These are phyloP conservation scores for Pythium rishiriense DNA, from an alignment of 352 stramenopile species.

Conservation along the genomic window DNA sequence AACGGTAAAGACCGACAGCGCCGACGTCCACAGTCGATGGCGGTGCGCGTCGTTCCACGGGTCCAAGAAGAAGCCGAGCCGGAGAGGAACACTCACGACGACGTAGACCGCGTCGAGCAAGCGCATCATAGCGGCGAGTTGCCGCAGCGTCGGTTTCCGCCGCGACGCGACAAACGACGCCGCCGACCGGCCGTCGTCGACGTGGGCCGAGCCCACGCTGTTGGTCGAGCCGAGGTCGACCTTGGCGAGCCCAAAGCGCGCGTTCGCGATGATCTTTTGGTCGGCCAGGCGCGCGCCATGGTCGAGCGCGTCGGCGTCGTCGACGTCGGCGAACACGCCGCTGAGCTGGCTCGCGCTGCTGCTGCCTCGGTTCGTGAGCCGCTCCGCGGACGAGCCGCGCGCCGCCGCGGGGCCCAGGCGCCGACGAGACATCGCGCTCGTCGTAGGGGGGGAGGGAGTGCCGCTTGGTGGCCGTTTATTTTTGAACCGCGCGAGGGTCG, in stretches of 20 bases:
- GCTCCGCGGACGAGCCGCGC: too few species aligned
- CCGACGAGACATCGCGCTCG: too few species aligned
- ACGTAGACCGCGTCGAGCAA: slow-evolving; percentile 38
- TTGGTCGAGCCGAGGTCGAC: slow-evolving; percentile 13
- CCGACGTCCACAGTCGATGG: slow-evolving; percentile 21
- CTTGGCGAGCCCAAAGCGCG: slow-evolving; percentile 22
- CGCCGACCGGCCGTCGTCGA: neutral
- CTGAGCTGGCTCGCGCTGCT: slow-evolving; percentile 17
- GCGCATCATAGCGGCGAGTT: slow-evolving; percentile 3
- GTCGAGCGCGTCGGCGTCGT: slow-evolving; percentile 18
- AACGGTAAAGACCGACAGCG: slow-evolving; percentile 30
- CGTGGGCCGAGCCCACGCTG: neutral
- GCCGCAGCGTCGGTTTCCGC: neutral
- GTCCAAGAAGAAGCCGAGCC: slow-evolving; percentile 47
- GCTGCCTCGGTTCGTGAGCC: neutral
- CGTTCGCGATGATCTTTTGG: slow-evolving; percentile 27
- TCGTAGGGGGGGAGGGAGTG: too few species aligned
- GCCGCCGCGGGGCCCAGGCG: too few species aligned
- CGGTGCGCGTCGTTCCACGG: slow-evolving; percentile 26
- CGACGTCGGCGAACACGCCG: slow-evolving; percentile 20
- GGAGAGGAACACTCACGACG: slow-evolving; percentile 32
- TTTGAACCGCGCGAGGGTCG: too few species aligned
- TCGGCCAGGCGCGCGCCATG: slow-evolving; percentile 17
- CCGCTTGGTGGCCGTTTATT: too few species aligned
- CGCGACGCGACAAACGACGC: neutral